Base-by-base conservation (phyloP, 768 basidiomycete species). In the Kwoniella heveanensis region DNA sequence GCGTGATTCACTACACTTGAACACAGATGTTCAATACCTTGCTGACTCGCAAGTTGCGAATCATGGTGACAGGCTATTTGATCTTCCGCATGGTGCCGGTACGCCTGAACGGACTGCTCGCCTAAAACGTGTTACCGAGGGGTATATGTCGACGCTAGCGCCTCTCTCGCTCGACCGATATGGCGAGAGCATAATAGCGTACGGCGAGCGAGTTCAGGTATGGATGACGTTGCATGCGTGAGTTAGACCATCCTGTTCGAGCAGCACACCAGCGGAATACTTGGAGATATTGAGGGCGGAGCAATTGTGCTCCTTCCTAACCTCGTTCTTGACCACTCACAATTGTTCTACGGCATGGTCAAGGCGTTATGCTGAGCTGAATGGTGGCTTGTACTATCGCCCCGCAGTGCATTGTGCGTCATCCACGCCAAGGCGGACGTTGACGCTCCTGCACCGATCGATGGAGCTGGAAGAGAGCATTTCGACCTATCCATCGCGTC, bases 361-460 rank as follows among this genome's bases (percentile, higher is more conserved):
- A n/a, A n/a, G n/a, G 32, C 5, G 32, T 13, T 32, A 13, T 6
- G 32, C 32, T 25, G 39, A 13, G 44, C 39, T 55, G 51, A 51
- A 32, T 32, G 19, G 24, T 25, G n/a, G 30, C 21, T 9, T 17
- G 49, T 15, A 48, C 44, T 19, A 0, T 54, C n/a, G 19, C 27
- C 29, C 44, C n/a, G 2, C 55, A 70, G 70, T 1, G 48, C 54
- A 15, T 52, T 71, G 54, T 25, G 32, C n/a, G 17, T 59, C 1
- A 30, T 72, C 1, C 62, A 69, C 39, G 67, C 64, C n/a, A 69
- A 64, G 44, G 62, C 64, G 21, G 62, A 64, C 17, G 44, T 67
- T 17, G 67, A 68, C 27, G 55, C n/a, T 66, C 5, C 21, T n/a
- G 2, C 39, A 44, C 3, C n/a, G n/a, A 10, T 10, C 17, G 39